These are phyloP conservation scores for Tagetes erecta DNA, from an alignment of 129 eudicot species.

Conservation along the genomic window DNA sequence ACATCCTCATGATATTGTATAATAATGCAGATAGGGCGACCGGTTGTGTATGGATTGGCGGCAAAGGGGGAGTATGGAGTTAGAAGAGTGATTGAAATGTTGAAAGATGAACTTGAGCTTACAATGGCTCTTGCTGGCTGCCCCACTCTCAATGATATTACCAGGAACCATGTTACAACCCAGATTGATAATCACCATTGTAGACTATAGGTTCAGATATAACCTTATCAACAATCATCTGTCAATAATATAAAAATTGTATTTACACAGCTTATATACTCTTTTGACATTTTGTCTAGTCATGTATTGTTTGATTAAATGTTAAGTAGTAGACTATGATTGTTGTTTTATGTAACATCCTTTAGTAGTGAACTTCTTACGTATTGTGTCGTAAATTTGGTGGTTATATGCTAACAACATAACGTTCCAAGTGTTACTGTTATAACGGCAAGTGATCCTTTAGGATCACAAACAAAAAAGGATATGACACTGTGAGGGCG, in stretches of 20 bases:
- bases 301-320: too few species aligned
- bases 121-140: slow-evolving; percentile 88
- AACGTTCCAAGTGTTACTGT: too few species aligned
- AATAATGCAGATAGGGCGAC: slow-evolving; percentile 64
- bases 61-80: slow-evolving; percentile 69
- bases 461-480: too few species aligned
- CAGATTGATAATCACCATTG: slow-evolving; percentile 28
- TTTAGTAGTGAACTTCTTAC: too few species aligned
- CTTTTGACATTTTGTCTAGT: background rate
- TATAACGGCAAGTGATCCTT: too few species aligned
- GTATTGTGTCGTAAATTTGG: too few species aligned
- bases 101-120: slow-evolving; percentile 74
- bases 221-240: background rate
- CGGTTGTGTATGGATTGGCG: slow-evolving; percentile 62
- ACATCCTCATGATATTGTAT: background rate
- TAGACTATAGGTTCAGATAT: slow-evolving; percentile 28
- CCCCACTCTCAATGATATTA: slow-evolving; percentile 52
- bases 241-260: background rate
- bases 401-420: too few species aligned
- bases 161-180: slow-evolving; percentile 58
- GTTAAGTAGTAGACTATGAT: too few species aligned
- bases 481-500: too few species aligned
- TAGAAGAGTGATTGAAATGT: slow-evolving; percentile 55
- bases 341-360: too few species aligned
- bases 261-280: background rate